Conservation (phyloP, 225 moss, liverwort and hornwort species). For the Anthoceros angustus region DNA sequence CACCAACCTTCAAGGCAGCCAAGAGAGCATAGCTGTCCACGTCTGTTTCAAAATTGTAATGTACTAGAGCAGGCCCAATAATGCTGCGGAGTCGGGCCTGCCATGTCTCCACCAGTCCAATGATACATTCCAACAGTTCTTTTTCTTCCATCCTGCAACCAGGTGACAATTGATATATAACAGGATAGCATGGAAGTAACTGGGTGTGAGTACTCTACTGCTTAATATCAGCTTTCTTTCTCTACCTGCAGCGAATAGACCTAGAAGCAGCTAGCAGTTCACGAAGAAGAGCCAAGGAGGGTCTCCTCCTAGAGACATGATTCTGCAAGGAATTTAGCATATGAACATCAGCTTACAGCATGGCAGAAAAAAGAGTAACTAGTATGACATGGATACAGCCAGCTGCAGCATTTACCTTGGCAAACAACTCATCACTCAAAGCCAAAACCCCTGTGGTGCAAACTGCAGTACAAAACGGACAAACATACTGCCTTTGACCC, state of each 20-base stretch:
- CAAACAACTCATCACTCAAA: conserved; percentile 33
- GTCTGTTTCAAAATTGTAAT: conserved; percentile 24
- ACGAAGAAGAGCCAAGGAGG: conserved; percentile 28
- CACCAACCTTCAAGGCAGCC: conserved; percentile 58
- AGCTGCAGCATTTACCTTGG: conserved; percentile 24
- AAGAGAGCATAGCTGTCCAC: conserved; percentile 44
- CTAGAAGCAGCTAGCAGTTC: conserved; percentile 39
- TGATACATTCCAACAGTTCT: conserved; percentile 35
- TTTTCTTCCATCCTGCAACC: conserved; percentile 56
- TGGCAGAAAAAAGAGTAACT: background rate
- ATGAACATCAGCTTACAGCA: background rate
- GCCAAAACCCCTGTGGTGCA: conserved; percentile 39
- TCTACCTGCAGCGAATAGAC: conserved; percentile 62
- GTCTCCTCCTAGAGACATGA: conserved; percentile 44
- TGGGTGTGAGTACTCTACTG: conserved; percentile 3
- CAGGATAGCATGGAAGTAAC: background rate
- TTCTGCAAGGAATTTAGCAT: conserved; percentile 20
- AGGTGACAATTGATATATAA: background rate
- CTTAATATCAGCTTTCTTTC: background rate
- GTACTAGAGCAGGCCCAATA: conserved; percentile 55
- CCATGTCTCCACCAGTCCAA: conserved; percentile 41
- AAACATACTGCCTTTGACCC: conserved; percentile 63
- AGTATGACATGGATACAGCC: background rate
- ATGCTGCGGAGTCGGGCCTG: conserved; percentile 29
- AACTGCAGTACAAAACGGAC: conserved; percentile 66